These are phyloP conservation scores for Patellaria atrata DNA, from an alignment of 495 filamentous ascomycete genomes.

Conservation along the genomic window DNA sequence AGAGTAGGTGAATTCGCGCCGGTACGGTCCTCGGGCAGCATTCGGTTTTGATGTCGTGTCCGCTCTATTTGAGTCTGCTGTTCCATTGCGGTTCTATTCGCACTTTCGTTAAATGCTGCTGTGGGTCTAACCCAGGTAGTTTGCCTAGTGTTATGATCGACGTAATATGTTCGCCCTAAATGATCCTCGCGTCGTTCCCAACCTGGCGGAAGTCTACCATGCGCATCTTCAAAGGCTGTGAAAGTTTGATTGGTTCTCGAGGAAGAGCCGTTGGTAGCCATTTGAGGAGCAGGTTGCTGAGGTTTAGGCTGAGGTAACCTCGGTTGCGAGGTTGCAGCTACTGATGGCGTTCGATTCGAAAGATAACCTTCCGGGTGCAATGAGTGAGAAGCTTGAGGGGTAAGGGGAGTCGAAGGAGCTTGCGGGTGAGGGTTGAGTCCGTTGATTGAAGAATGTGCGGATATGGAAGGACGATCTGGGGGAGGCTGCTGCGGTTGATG, in stretches of 20 bases:
- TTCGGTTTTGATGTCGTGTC: slow-evolving; percentile 84
- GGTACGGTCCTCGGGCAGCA: slow-evolving; percentile 89
- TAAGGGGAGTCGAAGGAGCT: slow-evolving; percentile 18
- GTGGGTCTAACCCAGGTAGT: slow-evolving; percentile 92
- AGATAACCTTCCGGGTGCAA: slow-evolving; percentile 21
- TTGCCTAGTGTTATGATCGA: slow-evolving; percentile 92
- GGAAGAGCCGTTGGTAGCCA: slow-evolving; percentile 26
- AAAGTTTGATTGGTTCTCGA: slow-evolving; percentile 34
- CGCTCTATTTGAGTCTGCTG: slow-evolving; percentile 84
- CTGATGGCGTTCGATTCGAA: slow-evolving; percentile 10
- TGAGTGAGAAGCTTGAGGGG: slow-evolving; percentile 21
- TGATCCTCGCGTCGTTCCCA: slow-evolving; percentile 97
- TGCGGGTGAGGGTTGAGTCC: slow-evolving; percentile 10
- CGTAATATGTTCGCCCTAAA: slow-evolving; percentile 94
- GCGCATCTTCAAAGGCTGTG: slow-evolving; percentile 89
- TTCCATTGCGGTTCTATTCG: slow-evolving; percentile 63
- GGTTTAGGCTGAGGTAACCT: slow-evolving; percentile 28
- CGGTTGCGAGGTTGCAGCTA: slow-evolving; percentile 28
- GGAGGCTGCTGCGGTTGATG: slow-evolving; percentile 1
- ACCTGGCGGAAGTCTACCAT: slow-evolving; percentile 79
- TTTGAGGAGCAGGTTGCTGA: slow-evolving; percentile 25
- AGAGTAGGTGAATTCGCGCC: slow-evolving; percentile 82
- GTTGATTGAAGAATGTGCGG: slow-evolving; percentile 23
- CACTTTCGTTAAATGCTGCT: slow-evolving; percentile 60
- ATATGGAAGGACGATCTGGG: slow-evolving; percentile 20